These are phyloP conservation scores for Pestalotiopsis fici DNA, from an alignment of 2,329 filamentous ascomycete genomes.

Conservation along the genomic window DNA sequence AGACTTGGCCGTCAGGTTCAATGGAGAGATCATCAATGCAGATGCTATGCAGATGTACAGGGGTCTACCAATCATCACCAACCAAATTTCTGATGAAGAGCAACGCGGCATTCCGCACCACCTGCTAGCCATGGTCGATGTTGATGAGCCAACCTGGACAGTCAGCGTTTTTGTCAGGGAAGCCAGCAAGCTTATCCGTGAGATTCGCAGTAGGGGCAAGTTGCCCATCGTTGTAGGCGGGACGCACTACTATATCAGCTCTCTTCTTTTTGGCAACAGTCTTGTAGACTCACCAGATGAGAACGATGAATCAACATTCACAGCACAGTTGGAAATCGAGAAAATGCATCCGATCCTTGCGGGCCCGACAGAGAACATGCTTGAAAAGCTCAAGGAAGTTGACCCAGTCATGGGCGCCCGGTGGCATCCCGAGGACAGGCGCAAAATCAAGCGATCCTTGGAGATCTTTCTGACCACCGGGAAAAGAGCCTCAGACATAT, in stretches of 20 bases:
- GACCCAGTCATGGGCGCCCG: constrained; percentile 87
- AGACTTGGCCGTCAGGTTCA: constrained; percentile 77
- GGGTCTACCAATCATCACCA: constrained; percentile 91
- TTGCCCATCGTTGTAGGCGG: constrained; percentile 91
- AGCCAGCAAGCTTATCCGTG: constrained; percentile 68
- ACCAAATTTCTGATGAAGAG: constrained; percentile 80
- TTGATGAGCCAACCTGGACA: constrained; percentile 80
- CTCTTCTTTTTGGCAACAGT: constrained; percentile 78
- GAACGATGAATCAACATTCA: constrained; percentile 36
- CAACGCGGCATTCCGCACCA: constrained; percentile 84
- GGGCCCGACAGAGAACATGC: constrained; percentile 69
- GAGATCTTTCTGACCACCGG: constrained; percentile 89
- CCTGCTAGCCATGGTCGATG: constrained; percentile 75
- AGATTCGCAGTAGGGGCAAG: constrained; percentile 77
- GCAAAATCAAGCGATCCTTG: constrained; percentile 87
- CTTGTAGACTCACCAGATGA: constrained; percentile 46
- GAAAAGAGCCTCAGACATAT: constrained; percentile 80
- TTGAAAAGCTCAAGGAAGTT: constrained; percentile 73
- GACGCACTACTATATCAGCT: constrained; percentile 93
- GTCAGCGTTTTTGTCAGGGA: constrained; percentile 76
- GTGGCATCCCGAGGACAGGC: constrained; percentile 92
- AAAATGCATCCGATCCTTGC: constrained; percentile 70
- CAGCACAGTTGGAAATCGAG: constrained; percentile 33
- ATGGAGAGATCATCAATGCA: constrained; percentile 94
- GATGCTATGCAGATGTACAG: constrained; percentile 98